Percentiles rank a stretch among this genome's conserved stretches.
These are phyloP conservation scores for Termitomyces sp. DNA, from an alignment of 768 basidiomycete species.

Conservation along the genomic window DNA sequence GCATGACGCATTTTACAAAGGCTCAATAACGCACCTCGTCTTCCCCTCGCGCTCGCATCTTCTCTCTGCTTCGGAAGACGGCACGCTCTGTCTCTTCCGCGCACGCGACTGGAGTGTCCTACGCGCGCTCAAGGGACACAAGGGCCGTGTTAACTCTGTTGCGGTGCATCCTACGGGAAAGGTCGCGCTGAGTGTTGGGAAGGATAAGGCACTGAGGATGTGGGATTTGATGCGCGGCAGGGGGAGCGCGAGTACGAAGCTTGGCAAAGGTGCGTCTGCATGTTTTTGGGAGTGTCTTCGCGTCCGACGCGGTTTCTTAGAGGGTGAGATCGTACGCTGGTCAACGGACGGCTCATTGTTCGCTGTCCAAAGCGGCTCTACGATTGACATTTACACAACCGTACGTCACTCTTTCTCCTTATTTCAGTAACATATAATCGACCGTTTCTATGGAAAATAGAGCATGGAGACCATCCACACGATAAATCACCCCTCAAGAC, in stretches of 20 bases:
- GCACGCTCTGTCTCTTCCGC: slow-evolving; percentile 83
- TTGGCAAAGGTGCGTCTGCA: slow-evolving; percentile 69
- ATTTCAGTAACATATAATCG: not conserved
- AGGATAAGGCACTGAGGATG: slow-evolving; percentile 87
- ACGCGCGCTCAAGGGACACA: slow-evolving; percentile 86
- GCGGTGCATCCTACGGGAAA: slow-evolving; percentile 93
- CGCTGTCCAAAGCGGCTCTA: slow-evolving; percentile 69
- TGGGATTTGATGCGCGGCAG: slow-evolving; percentile 98
- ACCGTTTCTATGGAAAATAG: slow-evolving; percentile 31
- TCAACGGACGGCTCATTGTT: slow-evolving; percentile 73
- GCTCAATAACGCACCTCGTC: slow-evolving; percentile 83
- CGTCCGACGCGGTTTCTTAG: slow-evolving; percentile 29
- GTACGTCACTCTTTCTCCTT: slow-evolving; percentile 32
- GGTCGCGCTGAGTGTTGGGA: slow-evolving; percentile 86
- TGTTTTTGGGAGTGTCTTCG: not conserved
- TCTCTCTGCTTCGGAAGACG: slow-evolving; percentile 89
- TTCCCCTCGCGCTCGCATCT: slow-evolving; percentile 90
- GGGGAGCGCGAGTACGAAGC: slow-evolving; percentile 81
- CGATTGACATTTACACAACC: slow-evolving; percentile 79
- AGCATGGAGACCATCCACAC: slow-evolving; percentile 74
- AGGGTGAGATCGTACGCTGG: slow-evolving; percentile 93
- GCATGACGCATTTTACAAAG: slow-evolving; percentile 30
- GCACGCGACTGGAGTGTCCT: slow-evolving; percentile 93
- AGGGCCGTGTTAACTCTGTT: slow-evolving; percentile 84
- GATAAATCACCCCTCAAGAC: slow-evolving; percentile 71